These are phyloP conservation scores for Podila epigama DNA, from an alignment of 192 early-diverging fungal species.

Conservation along the genomic window DNA sequence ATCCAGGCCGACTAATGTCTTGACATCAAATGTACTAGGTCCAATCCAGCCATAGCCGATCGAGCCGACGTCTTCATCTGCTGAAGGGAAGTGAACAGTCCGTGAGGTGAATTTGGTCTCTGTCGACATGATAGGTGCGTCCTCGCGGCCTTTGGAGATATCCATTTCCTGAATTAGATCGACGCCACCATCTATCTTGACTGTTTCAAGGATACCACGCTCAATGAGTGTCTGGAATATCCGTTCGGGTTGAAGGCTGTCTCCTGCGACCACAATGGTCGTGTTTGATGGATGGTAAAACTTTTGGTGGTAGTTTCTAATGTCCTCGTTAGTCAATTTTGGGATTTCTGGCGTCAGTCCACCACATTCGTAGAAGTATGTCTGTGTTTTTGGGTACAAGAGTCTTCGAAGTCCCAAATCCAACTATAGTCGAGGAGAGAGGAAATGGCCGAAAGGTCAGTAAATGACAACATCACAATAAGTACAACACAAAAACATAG, in stretches of 20 bases:
- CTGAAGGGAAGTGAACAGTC: conserved; percentile 68
- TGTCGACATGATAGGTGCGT: conserved; percentile 55
- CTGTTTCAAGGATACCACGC: conserved; percentile 22
- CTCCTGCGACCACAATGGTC: conserved; percentile 71
- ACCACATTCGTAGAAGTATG: conserved; percentile 80
- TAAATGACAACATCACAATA: not conserved
- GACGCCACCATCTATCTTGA: not conserved
- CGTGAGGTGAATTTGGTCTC: conserved; percentile 48
- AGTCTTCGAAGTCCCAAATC: conserved; percentile 61
- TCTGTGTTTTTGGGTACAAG: conserved; percentile 54
- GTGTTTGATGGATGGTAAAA: conserved; percentile 79
- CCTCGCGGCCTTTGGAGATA: conserved; percentile 33
- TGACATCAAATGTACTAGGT: conserved; percentile 67
- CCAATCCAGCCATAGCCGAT: conserved; percentile 78
- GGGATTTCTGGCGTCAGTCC: conserved; percentile 78
- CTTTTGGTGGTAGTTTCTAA: conserved; percentile 75
- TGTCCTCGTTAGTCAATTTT: conserved; percentile 74
- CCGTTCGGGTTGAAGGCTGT: conserved; percentile 42
- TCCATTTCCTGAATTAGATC: conserved; percentile 45
- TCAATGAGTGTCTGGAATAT: conserved; percentile 63
- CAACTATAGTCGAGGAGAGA: conserved; percentile 17
- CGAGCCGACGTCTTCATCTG: conserved; percentile 70
- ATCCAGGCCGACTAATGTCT: conserved; percentile 67
- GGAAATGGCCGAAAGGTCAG: not conserved
- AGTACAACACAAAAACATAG: not conserved